A percentile compares a stretch with the other conserved stretches of the same genome.
These are phyloP conservation scores for Pezicula rhizophila DNA, from an alignment of 2,329 filamentous ascomycete genomes.

Conservation along the genomic window DNA sequence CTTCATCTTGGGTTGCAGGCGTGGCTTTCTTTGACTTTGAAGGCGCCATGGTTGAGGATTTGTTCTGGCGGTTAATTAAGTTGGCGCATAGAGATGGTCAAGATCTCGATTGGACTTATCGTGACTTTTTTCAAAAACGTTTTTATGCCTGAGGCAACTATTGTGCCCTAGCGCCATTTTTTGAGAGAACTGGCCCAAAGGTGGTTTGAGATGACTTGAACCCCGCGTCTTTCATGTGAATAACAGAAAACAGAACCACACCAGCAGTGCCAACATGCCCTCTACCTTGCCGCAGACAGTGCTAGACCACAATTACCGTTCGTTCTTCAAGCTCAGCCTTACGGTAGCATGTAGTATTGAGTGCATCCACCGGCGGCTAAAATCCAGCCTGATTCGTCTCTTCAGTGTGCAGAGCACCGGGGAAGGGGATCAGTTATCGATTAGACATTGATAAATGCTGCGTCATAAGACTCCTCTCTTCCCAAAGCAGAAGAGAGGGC, in stretches of 20 bases:
- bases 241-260: too few relatives aligned
- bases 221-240: too few relatives aligned
- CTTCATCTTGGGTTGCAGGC: slow-evolving; percentile 13
- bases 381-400: not conserved
- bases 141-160: not conserved
- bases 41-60: slow-evolving; percentile 14
- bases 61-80: not conserved
- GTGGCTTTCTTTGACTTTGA: slow-evolving; percentile 13
- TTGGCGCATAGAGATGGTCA: slow-evolving; percentile 3
- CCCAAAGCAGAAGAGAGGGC: slow-evolving; percentile 5
- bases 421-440: slow-evolving; percentile 16
- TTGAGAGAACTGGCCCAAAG: not conserved
- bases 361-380: not conserved
- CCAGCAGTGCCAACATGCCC: too few relatives aligned
- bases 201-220: not conserved
- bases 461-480: slow-evolving; percentile 10
- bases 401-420: not conserved
- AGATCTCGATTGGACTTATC: not conserved
- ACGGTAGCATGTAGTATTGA: too few relatives aligned
- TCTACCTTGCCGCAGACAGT: too few relatives aligned
- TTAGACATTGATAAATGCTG: slow-evolving; percentile 9
- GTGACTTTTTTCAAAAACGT: slow-evolving; percentile 2
- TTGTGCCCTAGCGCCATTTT: not conserved
- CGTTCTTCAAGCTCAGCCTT: too few relatives aligned
- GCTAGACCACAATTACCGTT: too few relatives aligned